Conservation (phyloP, 371 early-diverging fungal species). For the Fennellomyces sp. region DNA sequence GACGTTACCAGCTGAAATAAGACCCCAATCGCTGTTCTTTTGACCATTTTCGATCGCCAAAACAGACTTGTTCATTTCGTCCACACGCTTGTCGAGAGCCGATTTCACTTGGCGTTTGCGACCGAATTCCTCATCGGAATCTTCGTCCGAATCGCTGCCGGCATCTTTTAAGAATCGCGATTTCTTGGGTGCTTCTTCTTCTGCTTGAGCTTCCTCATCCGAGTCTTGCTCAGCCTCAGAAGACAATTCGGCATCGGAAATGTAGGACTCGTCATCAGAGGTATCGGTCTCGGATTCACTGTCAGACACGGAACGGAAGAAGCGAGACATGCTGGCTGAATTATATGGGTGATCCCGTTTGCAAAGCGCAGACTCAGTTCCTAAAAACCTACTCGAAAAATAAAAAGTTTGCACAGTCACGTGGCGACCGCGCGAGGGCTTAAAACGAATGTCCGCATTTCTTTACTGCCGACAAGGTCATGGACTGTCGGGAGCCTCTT, state of each 20-base stretch:
- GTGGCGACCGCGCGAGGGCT: too few species aligned
- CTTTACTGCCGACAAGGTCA: too few species aligned
- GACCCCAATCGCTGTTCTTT: slow-evolving; percentile 91
- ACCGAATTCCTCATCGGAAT: slow-evolving; percentile 71
- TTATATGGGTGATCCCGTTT: too few species aligned
- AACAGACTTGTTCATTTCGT: slow-evolving; percentile 64
- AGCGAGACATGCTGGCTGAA: slow-evolving; percentile 53
- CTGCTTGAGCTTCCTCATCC: slow-evolving; percentile 43
- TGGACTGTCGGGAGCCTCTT: too few species aligned
- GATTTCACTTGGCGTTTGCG: slow-evolving; percentile 77
- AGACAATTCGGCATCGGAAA: slow-evolving; percentile 57
- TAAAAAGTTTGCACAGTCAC: background rate
- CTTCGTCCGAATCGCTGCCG: slow-evolving; percentile 59
- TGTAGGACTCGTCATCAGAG: slow-evolving; percentile 62
- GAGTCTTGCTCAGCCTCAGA: slow-evolving; percentile 49
- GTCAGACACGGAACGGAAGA: slow-evolving; percentile 66
- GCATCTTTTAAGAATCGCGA: slow-evolving; percentile 50
- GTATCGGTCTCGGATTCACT: slow-evolving; percentile 58
- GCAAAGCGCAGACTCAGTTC: background rate
- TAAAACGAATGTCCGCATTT: too few species aligned
- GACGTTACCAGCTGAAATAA: slow-evolving; percentile 82
- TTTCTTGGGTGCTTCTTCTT: slow-evolving; percentile 39
- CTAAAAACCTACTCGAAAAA: background rate
- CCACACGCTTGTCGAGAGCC: slow-evolving; percentile 86
- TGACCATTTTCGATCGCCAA: slow-evolving; percentile 73